A percentile compares a stretch with the other conserved stretches of the same genome.
These are phyloP conservation scores for Leccinellum luteum DNA, from an alignment of 768 basidiomycete species.

Conservation along the genomic window DNA sequence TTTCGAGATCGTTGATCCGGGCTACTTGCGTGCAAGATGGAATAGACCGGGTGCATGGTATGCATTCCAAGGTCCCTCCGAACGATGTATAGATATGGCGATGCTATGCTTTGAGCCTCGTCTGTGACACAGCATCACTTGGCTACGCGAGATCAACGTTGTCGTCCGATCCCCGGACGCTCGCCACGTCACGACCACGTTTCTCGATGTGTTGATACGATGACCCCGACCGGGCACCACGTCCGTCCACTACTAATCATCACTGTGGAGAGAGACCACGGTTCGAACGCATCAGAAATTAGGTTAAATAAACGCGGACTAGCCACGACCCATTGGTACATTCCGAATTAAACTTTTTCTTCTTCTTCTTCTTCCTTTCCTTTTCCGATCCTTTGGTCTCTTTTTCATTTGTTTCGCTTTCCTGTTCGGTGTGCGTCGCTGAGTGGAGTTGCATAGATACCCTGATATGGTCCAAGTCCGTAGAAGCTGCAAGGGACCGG, in stretches of 20 bases:
- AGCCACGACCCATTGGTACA: background rate
- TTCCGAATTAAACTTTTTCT: background rate
- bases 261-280: conserved; percentile 8
- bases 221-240: background rate
- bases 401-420: background rate
- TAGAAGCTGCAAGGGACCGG: background rate
- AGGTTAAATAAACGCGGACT: conserved; percentile 2
- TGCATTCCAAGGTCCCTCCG: background rate
- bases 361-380: background rate
- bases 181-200: conserved; percentile 18
- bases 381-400: background rate
- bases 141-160: conserved; percentile 12
- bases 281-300: conserved; percentile 2
- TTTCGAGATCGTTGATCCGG: background rate
- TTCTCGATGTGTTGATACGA: conserved; percentile 20
- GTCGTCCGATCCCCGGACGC: conserved; percentile 8
- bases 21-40: background rate
- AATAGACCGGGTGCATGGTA: background rate
- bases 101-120: background rate
- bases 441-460: background rate
- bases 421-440: background rate
- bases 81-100: background rate
- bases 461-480: conserved; percentile 7
- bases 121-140: background rate
- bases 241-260: background rate